Base-by-base conservation (phyloP, 2,329 filamentous ascomycete genomes). In the Aspergillus puulaauensis region DNA sequence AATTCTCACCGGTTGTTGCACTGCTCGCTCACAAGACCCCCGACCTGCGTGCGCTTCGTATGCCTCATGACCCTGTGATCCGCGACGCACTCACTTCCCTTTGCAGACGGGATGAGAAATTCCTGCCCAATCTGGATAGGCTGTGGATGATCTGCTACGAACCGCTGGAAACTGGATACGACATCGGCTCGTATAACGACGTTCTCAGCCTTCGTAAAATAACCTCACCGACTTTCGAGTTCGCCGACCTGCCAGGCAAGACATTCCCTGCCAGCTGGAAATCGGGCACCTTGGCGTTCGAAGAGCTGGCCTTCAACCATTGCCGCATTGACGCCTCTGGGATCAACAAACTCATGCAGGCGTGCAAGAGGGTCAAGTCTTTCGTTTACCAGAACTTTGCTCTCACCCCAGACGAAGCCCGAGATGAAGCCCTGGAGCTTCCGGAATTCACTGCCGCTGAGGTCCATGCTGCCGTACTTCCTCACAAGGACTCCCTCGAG, bases 401-500 rank as follows among this genome's bases (percentile, higher is more conserved):
- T 33, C 8, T 23, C 9, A 39, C 48, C 17, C n/a, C 23, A 9
- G 4, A 33, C 53, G 39, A 19, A 33, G 12, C 14, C 24, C 6
- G 21, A 3, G 51, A 3, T n/a, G 19, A n/a, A 40, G 40, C 3
- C 5, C 21, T 15, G 2, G 7, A 33, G 12, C 7, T 23, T 12
- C 35, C 45, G 3, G 56, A 64, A 35, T 65, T 68, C 39, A 62
- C 58, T 24, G 64, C 61, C 6, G 45, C 51, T 5, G 21, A 68
- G 15, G 52, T 55, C 2, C 55, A 60, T 4, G 37, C 63, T 48
- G 66, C 61, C 3, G 31, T 60, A 21, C 59, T 67, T 5, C 14
- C 45, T 17, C 67, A 68, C 41, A 67, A 64, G n/a, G 53, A 61
- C 2, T 64, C 56, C 0, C 57, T 69, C 2, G 54, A 65, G 21